Evolutionary conservation across 2,329 filamentous ascomycete species (phyloP).

Genomic region (Clonostachys byssicola): DNA sequence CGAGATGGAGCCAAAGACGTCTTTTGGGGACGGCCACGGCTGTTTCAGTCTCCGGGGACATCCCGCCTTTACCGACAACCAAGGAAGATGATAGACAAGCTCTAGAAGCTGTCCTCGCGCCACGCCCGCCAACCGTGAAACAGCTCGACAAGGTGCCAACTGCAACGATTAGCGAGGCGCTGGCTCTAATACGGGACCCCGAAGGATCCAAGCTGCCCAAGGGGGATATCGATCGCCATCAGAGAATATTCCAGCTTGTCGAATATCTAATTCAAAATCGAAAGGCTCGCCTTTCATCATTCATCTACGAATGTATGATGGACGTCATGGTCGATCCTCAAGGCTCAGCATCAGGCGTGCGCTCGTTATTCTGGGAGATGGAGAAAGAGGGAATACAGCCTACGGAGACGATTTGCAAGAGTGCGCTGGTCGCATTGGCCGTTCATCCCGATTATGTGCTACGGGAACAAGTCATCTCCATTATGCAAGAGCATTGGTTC

Average conservation of each 20-base stretch:
- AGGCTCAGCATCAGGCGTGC: conserved; percentile 64
- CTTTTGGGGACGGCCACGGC: too few relatives aligned
- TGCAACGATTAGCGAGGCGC: conserved; percentile 17
- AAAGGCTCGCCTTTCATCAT: conserved; percentile 46
- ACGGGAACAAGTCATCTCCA: conserved; percentile 64
- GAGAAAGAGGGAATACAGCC: conserved; percentile 52
- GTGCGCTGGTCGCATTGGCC: conserved; percentile 66
- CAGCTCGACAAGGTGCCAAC: conserved; percentile 8
- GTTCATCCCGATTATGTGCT: conserved; percentile 84
- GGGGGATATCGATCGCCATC: conserved; percentile 4
- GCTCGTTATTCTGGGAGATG: conserved; percentile 70
- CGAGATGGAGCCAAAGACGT: too few relatives aligned
- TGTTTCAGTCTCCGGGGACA: too few relatives aligned
- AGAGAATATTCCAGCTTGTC: conserved; percentile 37
- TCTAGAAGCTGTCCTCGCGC: not conserved
- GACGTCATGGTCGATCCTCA: conserved; percentile 62
- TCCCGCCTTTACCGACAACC: not conserved
- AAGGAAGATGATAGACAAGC: too few relatives aligned
- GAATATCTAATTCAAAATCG: conserved; percentile 55
- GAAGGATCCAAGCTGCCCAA: conserved; percentile 1
- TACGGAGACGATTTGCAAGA: conserved; percentile 66
- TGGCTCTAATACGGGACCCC: conserved; percentile 15
- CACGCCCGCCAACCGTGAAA: conserved; percentile 6
- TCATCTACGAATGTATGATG: conserved; percentile 72
- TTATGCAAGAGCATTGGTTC: conserved; percentile 70